Base-by-base conservation (phyloP, 352 stramenopile species). In the Phytophthora sansomeana region DNA sequence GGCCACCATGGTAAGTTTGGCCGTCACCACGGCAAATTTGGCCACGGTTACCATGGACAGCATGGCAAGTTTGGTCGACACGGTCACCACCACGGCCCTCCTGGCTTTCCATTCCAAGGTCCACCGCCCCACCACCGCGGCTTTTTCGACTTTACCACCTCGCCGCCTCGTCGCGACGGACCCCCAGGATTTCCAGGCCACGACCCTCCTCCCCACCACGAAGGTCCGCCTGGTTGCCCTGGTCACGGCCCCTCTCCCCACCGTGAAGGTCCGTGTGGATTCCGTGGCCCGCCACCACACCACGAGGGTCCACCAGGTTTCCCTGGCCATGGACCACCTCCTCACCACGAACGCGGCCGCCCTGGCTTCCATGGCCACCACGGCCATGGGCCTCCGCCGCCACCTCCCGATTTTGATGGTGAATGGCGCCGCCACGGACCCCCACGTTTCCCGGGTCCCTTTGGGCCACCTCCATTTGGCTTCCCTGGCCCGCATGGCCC, bases 1-100 rank as follows among this genome's bases (percentile, higher is more conserved):
- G 59, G 49, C 6, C 63, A 63, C 26, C 70, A 68, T 29, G 52
- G 38, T 4, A 74, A 69, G 5, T 69, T 66, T 28, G 63, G 48
- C 3, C 55, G 10, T 2, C 60, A 69, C 19, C 61, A 72, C 16
- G 59, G 50, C 2, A 63, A 52, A 19, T 63, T 60, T 36, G 58
- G 55, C 29, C 56, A 58, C 9, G 58, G 55, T 17, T 50, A 58
- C 9, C 53, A 67, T 24, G 48, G 60, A 17, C 42, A 35, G 19
- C 67, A 72, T 19, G 61, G 61, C 16, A 58, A 63, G 9, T 63
- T 46, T 36, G 43, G 32, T 16, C 60, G 58, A 10, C 59, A 67
- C 33, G 69, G 49, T 24, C 21, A 24, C 0, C 52, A 67, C n/a
- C 54, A 66, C 29, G 46, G 65, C 1, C 52, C 58, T 10, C 65